phyloP scores from a whole-genome alignment of 2,329 filamentous ascomycete genomes.

The Neonectria punicea region DNA sequence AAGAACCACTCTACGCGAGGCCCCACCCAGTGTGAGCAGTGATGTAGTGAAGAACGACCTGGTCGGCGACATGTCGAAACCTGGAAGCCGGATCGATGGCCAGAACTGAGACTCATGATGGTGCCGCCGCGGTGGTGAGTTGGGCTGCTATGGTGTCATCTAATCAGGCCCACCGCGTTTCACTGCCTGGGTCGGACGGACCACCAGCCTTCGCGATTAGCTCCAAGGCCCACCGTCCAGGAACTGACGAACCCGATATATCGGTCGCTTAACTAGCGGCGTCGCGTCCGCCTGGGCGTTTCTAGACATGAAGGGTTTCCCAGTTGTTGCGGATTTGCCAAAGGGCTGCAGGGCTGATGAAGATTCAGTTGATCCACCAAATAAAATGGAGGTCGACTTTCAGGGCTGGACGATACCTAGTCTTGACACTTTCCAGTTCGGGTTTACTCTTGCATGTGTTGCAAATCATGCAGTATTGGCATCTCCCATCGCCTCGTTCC shows the following conservation, averaged over 20 bases:
- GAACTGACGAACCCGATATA: conserved; percentile 4
- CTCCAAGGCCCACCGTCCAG: not conserved
- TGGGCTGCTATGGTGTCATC: conserved; percentile 8
- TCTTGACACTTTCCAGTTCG: not conserved
- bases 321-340: not conserved
- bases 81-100: conserved; percentile 16
- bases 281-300: not conserved
- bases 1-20: conserved; percentile 8
- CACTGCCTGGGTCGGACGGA: conserved; percentile 1
- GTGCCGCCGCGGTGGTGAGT: conserved; percentile 1
- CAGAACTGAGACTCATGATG: conserved; percentile 5
- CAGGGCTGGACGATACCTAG: too few species aligned
- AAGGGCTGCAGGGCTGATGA: not conserved
- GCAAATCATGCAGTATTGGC: not conserved
- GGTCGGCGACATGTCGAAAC: conserved; percentile 18
- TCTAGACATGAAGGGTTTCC: not conserved
- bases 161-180: conserved; percentile 5
- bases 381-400: not conserved
- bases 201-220: conserved; percentile 1
- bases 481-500: not conserved
- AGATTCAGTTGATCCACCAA: not conserved
- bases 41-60: not conserved
- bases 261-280: conserved; percentile 9
- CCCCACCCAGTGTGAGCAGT: not conserved
- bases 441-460: not conserved